Conservation (phyloP, 257 asterid genomes). For the Petunia secreta region DNA sequence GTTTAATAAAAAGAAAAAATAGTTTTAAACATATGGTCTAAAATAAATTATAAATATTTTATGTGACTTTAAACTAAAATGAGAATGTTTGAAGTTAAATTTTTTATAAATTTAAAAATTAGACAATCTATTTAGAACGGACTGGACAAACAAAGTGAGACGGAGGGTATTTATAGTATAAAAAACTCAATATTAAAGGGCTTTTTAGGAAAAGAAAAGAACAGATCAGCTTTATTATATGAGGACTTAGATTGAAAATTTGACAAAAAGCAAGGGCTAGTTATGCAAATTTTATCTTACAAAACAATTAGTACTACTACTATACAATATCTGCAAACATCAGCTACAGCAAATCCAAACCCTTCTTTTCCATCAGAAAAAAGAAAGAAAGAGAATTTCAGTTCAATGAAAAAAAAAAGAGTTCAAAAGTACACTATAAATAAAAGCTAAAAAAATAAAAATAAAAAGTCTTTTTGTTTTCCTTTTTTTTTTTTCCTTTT, state of each 20-base stretch:
- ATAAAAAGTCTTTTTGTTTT: not conserved
- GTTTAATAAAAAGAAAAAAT: too few species aligned
- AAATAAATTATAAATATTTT: not conserved
- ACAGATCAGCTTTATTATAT: not conserved
- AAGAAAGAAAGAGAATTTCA: slow-evolving; percentile 38
- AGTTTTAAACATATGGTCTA: too few species aligned
- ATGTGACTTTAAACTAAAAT: not conserved
- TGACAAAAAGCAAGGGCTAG: not conserved
- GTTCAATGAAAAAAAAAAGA: slow-evolving; percentile 38
- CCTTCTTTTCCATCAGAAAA: slow-evolving; percentile 35
- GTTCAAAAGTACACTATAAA: slow-evolving; percentile 8
- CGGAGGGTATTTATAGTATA: too few species aligned
- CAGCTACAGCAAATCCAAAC: slow-evolving; percentile 38
- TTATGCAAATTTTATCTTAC: not conserved
- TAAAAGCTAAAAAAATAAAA: not conserved
- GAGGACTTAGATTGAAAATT: slow-evolving; percentile 23
- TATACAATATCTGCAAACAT: slow-evolving; percentile 50
- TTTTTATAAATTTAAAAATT: too few species aligned
- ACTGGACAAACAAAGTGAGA: too few species aligned
- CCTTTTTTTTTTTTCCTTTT: not conserved
- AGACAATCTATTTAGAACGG: too few species aligned
- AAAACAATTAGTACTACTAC: not conserved
- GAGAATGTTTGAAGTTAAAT: not conserved
- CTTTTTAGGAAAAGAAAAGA: not conserved
- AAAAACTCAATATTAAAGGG: not conserved